These are phyloP conservation scores for Talaromyces sp. DNA, from an alignment of 2,329 filamentous ascomycete genomes.

Conservation along the genomic window DNA sequence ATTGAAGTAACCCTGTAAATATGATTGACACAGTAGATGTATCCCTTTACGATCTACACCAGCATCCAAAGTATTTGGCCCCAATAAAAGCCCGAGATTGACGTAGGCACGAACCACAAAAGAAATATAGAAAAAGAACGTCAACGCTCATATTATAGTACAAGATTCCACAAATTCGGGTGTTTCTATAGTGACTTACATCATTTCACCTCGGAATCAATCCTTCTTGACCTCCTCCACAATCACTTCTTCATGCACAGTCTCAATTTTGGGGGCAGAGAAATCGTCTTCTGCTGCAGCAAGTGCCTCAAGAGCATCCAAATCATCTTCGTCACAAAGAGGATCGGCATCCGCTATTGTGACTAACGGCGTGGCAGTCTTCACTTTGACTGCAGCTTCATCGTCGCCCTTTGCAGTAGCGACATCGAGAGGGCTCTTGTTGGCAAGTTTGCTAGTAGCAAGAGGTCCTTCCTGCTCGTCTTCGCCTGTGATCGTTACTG, in stretches of 20 bases:
- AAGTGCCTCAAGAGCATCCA: conserved; percentile 42
- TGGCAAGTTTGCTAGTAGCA: conserved; percentile 15
- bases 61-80: background rate
- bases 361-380: conserved; percentile 17
- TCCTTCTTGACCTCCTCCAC: conserved; percentile 4
- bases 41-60: background rate
- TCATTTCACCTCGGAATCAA: background rate
- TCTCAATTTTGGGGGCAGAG: background rate
- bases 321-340: conserved; percentile 39
- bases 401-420: background rate
- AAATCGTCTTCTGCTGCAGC: conserved; percentile 28
- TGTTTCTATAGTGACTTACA: background rate
- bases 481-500: background rate
- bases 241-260: background rate
- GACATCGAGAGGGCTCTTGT: conserved; percentile 1
- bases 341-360: conserved; percentile 24
- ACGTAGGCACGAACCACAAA: background rate
- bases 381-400: conserved; percentile 14
- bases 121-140: background rate
- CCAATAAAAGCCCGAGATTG: background rate
- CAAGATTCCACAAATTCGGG: background rate
- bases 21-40: too few relatives aligned
- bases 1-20: background rate
- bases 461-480: conserved; percentile 13
- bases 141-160: background rate